These are phyloP conservation scores for Metschnikowia cerradonensis DNA, from an alignment of 805 yeast genomes.

Conservation along the genomic window DNA sequence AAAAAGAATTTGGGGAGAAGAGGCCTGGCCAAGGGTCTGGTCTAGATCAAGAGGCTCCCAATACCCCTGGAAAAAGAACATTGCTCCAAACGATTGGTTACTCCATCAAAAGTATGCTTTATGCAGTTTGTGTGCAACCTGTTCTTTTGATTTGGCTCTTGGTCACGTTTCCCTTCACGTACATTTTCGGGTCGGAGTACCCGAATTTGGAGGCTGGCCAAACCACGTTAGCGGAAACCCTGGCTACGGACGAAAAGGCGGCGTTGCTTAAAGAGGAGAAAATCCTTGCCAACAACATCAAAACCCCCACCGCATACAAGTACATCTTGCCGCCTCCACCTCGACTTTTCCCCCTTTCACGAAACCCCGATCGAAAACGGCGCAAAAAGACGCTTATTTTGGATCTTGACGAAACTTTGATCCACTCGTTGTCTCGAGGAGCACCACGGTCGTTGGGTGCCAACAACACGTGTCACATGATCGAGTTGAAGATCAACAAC, in stretches of 20 bases:
- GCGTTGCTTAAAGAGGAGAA: conserved; percentile 39
- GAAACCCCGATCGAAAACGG: conserved; percentile 36
- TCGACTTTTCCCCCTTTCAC: conserved; percentile 36
- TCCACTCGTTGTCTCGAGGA: conserved; percentile 80
- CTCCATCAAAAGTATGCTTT: conserved; percentile 34
- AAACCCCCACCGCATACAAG: conserved; percentile 40
- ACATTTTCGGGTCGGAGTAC: conserved; percentile 28
- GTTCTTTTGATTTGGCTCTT: conserved; percentile 45
- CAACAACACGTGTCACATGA: conserved; percentile 49
- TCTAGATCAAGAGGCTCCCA: not conserved
- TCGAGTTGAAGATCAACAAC: conserved; percentile 70
- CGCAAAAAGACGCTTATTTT: conserved; percentile 68
- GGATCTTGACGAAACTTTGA: conserved; percentile 91
- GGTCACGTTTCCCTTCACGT: conserved; percentile 52
- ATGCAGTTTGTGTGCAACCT: conserved; percentile 51
- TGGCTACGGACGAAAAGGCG: conserved; percentile 28
- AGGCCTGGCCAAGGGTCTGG: not conserved
- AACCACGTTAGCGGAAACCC: conserved; percentile 9
- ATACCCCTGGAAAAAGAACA: not conserved
- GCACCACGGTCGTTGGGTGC: conserved; percentile 42
- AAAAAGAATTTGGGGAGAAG: too few relatives aligned
- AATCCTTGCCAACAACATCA: conserved; percentile 36
- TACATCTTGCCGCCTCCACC: conserved; percentile 46
- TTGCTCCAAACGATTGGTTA: not conserved
- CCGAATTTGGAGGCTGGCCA: conserved; percentile 5